Evolutionary conservation across 345 rosid species (phyloP).

Genomic region (Microcos paniculata): DNA sequence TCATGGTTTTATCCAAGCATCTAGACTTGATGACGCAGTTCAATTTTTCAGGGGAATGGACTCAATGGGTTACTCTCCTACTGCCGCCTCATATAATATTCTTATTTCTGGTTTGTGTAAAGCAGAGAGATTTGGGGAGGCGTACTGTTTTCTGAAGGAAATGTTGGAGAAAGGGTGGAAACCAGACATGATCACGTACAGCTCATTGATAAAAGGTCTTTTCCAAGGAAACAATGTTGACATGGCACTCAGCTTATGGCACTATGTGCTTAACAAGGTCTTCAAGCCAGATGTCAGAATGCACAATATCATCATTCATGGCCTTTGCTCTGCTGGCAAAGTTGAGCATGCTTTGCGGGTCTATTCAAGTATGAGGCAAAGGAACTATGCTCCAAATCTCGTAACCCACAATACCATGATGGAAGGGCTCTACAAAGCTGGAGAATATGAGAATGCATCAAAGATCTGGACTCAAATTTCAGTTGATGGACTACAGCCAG

Average conservation of each 20-base stretch:
- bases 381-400: slow-evolving; percentile 64
- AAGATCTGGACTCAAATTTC: slow-evolving; percentile 65
- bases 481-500: slow-evolving; percentile 55
- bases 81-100: slow-evolving; percentile 68
- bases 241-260: slow-evolving; percentile 69
- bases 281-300: slow-evolving; percentile 63
- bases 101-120: slow-evolving; percentile 74
- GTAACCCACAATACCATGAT: slow-evolving; percentile 81
- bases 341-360: slow-evolving; percentile 62
- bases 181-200: slow-evolving; percentile 78
- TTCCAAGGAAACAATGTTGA: slow-evolving; percentile 62
- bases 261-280: slow-evolving; percentile 51
- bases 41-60: slow-evolving; percentile 55
- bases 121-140: slow-evolving; percentile 65
- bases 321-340: slow-evolving; percentile 75
- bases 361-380: slow-evolving; percentile 53
- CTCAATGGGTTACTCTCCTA: slow-evolving; percentile 44
- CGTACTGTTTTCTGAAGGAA: slow-evolving; percentile 64
- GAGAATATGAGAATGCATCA: slow-evolving; percentile 59
- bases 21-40: slow-evolving; percentile 67
- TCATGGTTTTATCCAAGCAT: slow-evolving; percentile 59
- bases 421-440: slow-evolving; percentile 69
- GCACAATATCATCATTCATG: slow-evolving; percentile 80
- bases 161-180: slow-evolving; percentile 67
- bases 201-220: slow-evolving; percentile 77